These are phyloP conservation scores for Comarum palustre DNA, from an alignment of 306 rosid species.

Conservation along the genomic window DNA sequence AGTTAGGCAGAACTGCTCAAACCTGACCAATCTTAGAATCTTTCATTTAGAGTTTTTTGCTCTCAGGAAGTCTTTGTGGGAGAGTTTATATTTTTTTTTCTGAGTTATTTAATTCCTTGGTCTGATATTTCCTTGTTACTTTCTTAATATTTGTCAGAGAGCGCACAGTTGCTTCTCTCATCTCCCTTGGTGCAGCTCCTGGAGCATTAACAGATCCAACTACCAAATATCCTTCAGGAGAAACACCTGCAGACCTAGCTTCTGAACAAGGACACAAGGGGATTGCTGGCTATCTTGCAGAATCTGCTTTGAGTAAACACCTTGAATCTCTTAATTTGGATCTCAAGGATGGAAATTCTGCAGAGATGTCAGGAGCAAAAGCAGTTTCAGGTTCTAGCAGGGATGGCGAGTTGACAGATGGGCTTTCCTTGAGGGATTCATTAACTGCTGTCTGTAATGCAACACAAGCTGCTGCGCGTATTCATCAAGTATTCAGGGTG, in stretches of 20 bases:
- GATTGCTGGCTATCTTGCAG: constrained; percentile 88
- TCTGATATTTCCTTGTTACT: constrained; percentile 16
- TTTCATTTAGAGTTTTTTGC: not conserved
- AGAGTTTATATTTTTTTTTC: not conserved
- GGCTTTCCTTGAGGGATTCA: constrained; percentile 68
- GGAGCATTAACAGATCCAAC: constrained; percentile 74
- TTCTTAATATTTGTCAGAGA: constrained; percentile 47
- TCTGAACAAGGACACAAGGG: constrained; percentile 81
- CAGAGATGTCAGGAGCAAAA: constrained; percentile 42
- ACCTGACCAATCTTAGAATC: not conserved
- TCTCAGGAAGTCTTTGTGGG: not conserved
- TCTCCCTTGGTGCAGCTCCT: constrained; percentile 76
- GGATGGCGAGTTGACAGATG: constrained; percentile 36
- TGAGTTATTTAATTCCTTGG: not conserved
- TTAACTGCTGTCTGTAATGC: constrained; percentile 84
- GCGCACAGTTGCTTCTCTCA: constrained; percentile 65
- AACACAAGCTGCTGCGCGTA: constrained; percentile 79
- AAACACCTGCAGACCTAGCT: constrained; percentile 86
- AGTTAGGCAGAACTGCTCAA: not conserved
- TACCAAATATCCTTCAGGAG: constrained; percentile 54
- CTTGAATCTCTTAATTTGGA: constrained; percentile 57
- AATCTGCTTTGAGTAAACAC: constrained; percentile 52
- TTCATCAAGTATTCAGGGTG: constrained; percentile 73
- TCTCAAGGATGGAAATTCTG: constrained; percentile 28
- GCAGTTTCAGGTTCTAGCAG: constrained; percentile 33